Base-by-base conservation (phyloP, 441 rosid species). In the Aleurites moluccanus region DNA sequence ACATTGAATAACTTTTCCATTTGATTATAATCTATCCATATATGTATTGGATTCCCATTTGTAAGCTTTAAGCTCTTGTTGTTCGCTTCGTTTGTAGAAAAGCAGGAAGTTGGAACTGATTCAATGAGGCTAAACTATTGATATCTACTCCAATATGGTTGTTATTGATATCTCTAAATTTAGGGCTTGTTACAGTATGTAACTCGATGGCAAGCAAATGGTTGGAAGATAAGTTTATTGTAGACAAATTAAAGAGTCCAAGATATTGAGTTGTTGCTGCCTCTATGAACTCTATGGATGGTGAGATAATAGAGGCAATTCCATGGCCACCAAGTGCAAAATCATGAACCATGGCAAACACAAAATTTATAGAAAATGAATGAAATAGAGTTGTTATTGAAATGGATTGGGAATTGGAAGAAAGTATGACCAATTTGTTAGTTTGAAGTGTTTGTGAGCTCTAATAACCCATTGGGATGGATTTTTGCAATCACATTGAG, bases 131-230 rank as follows among this genome's bases (percentile, higher is more conserved):
- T 73, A 87, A 73, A 64, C 67, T 68, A 64, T 88, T 86, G 47
- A 88, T 75, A 68, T 92, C 90, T 2, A 90, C 75, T 23, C 97
- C 94, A 10, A 88, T 87, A 61, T 90, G 96, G 63, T 88, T 87
- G n/a, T 67, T 63, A 69, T 85, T 35, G 15, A 73, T 81, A 69
- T 88, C 90, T 0, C n/a, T 18, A 1, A 83, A 77, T 11, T 81
- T 91, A 8, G 30, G 4, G 56, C 69, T 88, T n/a, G 0, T 0
- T 23, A 85, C 40, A 0, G 88, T 87, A 59, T 89, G 93, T 0
- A 92, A 82, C 78, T 92, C 93, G 2, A 92, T 74, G 6, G 91
- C 93, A 2, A 88, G 27, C 8, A 88, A 52, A 38, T 80, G 90
- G 56, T 83, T 87, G 2, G 86, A 59, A 18, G 80, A 3, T 14